phyloP scores from a whole-genome alignment of 192 early-diverging fungal species.

The Rhizophagus prolifer region DNA sequence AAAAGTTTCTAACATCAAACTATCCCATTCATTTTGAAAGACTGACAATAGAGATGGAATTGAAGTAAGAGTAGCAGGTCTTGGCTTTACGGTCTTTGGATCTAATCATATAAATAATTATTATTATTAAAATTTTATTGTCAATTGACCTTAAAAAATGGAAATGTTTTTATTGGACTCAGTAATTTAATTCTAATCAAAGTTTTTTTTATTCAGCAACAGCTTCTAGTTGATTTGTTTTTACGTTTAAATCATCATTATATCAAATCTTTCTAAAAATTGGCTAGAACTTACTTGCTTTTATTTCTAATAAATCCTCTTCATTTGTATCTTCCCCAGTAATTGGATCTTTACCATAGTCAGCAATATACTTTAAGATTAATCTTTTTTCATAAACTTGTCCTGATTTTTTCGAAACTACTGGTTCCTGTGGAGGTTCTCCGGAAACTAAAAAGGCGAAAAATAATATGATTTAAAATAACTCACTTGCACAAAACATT shows the following conservation, averaged over 20 bases:
- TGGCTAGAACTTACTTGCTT: slow-evolving; percentile 47
- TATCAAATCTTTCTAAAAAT: background rate
- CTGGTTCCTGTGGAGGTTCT: slow-evolving; percentile 83
- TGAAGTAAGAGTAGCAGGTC: slow-evolving; percentile 87
- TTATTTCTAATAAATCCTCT: slow-evolving; percentile 74
- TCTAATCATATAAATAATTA: slow-evolving; percentile 30
- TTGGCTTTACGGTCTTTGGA: slow-evolving; percentile 74
- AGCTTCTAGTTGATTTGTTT: slow-evolving; percentile 17
- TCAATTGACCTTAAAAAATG: background rate
- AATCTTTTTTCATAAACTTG: slow-evolving; percentile 86
- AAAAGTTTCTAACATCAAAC: slow-evolving; percentile 93
- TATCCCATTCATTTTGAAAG: slow-evolving; percentile 97
- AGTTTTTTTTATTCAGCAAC: background rate
- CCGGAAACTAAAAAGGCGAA: slow-evolving; percentile 94
- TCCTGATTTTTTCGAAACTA: slow-evolving; percentile 83
- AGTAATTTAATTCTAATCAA: slow-evolving; percentile 10
- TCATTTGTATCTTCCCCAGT: slow-evolving; percentile 67
- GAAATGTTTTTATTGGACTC: background rate
- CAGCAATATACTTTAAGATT: slow-evolving; percentile 83
- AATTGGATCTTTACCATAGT: slow-evolving; percentile 81
- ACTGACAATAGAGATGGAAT: slow-evolving; percentile 84
- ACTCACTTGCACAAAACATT: background rate
- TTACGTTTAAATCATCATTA: background rate
- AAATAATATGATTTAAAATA: too few species aligned
- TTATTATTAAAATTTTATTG: background rate